Conservation (phyloP, 192 early-diverging fungal genomes). For the Chytriomyces confervae region DNA sequence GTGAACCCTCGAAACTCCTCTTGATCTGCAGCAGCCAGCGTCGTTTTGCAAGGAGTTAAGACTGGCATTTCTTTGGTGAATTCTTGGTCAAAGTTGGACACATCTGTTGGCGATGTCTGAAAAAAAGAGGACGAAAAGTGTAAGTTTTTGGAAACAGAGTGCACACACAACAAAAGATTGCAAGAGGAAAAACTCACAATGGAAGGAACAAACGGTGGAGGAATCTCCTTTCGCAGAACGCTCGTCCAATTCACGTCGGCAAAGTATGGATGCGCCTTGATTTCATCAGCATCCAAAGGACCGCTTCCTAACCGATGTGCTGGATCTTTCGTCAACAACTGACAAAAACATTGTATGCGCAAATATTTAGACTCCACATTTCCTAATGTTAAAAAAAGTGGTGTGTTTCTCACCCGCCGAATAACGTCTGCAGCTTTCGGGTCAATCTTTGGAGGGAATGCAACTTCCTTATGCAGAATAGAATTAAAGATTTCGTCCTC, state of each 20-base stretch:
- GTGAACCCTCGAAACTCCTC: slow-evolving; percentile 95
- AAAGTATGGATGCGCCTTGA: slow-evolving; percentile 92
- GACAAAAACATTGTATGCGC: neutral
- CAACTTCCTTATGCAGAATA: slow-evolving; percentile 93
- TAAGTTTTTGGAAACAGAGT: neutral
- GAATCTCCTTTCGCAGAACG: slow-evolving; percentile 79
- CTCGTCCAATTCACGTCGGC: slow-evolving; percentile 89
- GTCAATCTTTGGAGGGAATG: slow-evolving; percentile 91
- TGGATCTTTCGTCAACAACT: slow-evolving; percentile 87
- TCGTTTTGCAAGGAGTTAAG: slow-evolving; percentile 87
- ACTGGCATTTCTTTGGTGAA: slow-evolving; percentile 96
- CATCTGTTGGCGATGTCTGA: slow-evolving; percentile 75
- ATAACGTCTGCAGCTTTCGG: slow-evolving; percentile 89
- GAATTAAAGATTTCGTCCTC: slow-evolving; percentile 99
- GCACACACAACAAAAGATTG: neutral
- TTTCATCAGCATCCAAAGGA: slow-evolving; percentile 79
- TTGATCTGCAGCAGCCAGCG: slow-evolving; percentile 82
- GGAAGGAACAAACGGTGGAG: slow-evolving; percentile 88
- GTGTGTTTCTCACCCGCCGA: slow-evolving; percentile 65
- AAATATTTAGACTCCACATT: slow-evolving; percentile 1
- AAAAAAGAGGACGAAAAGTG: neutral
- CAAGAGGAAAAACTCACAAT: slow-evolving; percentile 66
- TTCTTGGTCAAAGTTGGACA: slow-evolving; percentile 98
- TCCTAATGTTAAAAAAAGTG: slow-evolving; percentile 12
- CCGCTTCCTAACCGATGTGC: slow-evolving; percentile 84